Base-by-base conservation (phyloP, 345 rosid species). In the Dipteronia dyeriana region DNA sequence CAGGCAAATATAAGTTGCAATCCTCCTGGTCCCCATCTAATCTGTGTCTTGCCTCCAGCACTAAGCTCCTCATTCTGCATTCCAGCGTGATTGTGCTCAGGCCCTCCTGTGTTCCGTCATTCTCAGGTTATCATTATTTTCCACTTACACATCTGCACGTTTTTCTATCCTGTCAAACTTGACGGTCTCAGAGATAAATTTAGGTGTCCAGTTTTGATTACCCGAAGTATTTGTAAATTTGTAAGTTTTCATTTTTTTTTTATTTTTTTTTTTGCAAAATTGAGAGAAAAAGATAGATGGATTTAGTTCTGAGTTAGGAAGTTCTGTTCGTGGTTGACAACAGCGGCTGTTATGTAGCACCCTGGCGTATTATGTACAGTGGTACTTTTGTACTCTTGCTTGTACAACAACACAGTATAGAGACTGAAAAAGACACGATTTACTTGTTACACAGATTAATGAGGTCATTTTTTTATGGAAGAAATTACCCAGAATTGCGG, bases 1-100 rank as follows among this genome's bases (percentile, higher is more conserved):
- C 92, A 92, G 77, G 90, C 91, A 67, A 88, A 88, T 77, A 88
- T 93, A 81, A 95, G 99, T 71, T 88, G 92, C 88, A 91, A 87
- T 84, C 97, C 91, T 29, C 90, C 97, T 0, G 95, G 94, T 29
- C 98, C 99, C 17, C 98, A 96, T 85, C 88, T 96, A 67, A 88
- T 96, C 9, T 88, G 98, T 19, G 91, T 96, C 75, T 84, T 92
- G 92, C 98, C 99, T 73, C 98, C 98, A 51, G 78, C 87, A 66
- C 90, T 91, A 66, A 89, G 98, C 87, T 93, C 97, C 75, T 89
- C 99, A 13, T 94, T 79, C 82, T 96, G 97, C 82, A 75, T 94
- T 29, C 91, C 98, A 41, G 87, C 89, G 13, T 86, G 81, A 86
- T 74, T 25, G 22, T 19, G 9, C 72, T 66, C 56, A 11, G 41